Evolutionary conservation across 164 flowering plant genomes (phyloP).

Genomic region (Chimonanthus salicifolius): DNA sequence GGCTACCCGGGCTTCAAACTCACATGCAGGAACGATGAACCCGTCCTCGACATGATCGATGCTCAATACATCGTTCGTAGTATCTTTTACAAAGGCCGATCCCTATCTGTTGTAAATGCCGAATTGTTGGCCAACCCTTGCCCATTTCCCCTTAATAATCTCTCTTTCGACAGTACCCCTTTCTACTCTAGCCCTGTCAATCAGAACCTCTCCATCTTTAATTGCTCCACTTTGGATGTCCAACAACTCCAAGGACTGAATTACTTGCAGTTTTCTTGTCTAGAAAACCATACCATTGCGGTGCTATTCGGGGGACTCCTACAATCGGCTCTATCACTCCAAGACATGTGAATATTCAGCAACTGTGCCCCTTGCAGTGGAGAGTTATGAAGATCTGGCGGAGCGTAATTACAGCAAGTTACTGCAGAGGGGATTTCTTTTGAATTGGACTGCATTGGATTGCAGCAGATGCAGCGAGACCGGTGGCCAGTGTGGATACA

Average conservation of each 20-base stretch:
- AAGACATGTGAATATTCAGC: neutral
- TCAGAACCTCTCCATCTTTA: conserved; percentile 30
- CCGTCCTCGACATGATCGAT: conserved; percentile 29
- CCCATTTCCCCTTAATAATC: conserved; percentile 34
- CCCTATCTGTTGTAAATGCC: conserved; percentile 23
- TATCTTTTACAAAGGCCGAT: conserved; percentile 31
- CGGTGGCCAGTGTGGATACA: conserved; percentile 44
- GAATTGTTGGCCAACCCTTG: conserved; percentile 19
- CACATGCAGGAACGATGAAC: conserved; percentile 26
- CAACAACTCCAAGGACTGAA: conserved; percentile 5
- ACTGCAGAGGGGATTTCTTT: conserved; percentile 35
- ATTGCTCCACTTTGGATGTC: conserved; percentile 22
- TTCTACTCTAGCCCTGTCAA: conserved; percentile 10
- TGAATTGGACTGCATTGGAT: conserved; percentile 38
- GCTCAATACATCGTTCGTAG: conserved; percentile 30
- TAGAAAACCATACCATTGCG: conserved; percentile 30
- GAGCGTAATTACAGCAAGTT: conserved; percentile 11
- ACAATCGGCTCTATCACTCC: neutral
- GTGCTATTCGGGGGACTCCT: conserved; percentile 8
- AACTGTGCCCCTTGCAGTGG: neutral
- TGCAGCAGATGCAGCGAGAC: conserved; percentile 36
- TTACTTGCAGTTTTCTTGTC: conserved; percentile 14
- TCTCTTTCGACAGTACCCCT: conserved; percentile 29
- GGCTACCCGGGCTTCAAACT: conserved; percentile 39
- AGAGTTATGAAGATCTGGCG: too few species aligned